A percentile compares a stretch with the other conserved stretches of the same genome.
Evolutionary conservation across 2,329 filamentous ascomycete species (phyloP).

Genomic region (Berkeleyomyces basicola): DNA sequence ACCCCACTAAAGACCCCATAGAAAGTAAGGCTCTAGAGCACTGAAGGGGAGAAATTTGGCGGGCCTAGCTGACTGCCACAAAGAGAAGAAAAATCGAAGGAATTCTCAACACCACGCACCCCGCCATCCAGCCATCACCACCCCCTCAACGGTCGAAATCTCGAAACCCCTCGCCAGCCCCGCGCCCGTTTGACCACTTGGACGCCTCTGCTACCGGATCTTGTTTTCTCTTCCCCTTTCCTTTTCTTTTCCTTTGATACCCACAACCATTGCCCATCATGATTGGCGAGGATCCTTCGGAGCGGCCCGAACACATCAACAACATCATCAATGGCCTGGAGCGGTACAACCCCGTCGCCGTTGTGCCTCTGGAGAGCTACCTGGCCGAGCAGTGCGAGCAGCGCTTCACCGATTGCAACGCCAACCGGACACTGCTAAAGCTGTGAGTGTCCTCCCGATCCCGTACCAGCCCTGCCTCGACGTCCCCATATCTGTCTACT

Average conservation of each 20-base stretch:
- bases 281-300: slow-evolving; percentile 72
- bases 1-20: slow-evolving; percentile 12
- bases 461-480: not conserved
- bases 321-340: slow-evolving; percentile 92
- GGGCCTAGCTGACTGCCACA: not conserved
- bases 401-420: slow-evolving; percentile 88
- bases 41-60: slow-evolving; percentile 8
- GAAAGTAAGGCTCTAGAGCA: slow-evolving; percentile 4
- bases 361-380: slow-evolving; percentile 84
- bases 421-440: slow-evolving; percentile 89
- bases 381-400: slow-evolving; percentile 88
- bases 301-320: slow-evolving; percentile 83
- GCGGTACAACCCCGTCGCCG: slow-evolving; percentile 96
- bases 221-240: slow-evolving; percentile 17
- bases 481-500: slow-evolving; percentile 14
- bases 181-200: slow-evolving; percentile 14
- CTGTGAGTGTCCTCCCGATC: slow-evolving; percentile 52
- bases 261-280: slow-evolving; percentile 26
- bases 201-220: slow-evolving; percentile 1
- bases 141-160: slow-evolving; percentile 19
- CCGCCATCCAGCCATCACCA: slow-evolving; percentile 26
- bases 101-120: slow-evolving; percentile 11
- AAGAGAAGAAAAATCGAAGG: slow-evolving; percentile 2
- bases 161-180: slow-evolving; percentile 17
- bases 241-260: slow-evolving; percentile 12